Conservation (phyloP, 495 filamentous ascomycete species). For the Penicillium fimorum region DNA sequence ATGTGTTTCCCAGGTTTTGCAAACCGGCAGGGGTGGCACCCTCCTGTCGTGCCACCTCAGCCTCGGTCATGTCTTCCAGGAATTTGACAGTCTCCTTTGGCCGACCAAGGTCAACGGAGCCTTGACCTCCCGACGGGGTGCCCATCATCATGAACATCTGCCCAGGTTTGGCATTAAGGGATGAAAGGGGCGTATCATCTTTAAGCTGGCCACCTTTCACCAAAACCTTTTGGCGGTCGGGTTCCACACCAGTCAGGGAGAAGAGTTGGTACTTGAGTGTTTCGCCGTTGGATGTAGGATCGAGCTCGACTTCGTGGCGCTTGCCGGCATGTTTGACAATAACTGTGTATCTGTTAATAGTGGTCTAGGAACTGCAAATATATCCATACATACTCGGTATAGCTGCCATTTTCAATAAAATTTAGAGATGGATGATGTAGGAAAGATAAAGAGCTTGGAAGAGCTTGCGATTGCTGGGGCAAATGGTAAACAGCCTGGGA, state of each 20-base stretch:
- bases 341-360: slow-evolving; percentile 56
- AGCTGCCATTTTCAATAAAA: slow-evolving; percentile 50
- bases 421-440: slow-evolving; percentile 12
- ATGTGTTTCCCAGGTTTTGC: slow-evolving; percentile 93
- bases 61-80: slow-evolving; percentile 96
- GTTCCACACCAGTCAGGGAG: slow-evolving; percentile 93
- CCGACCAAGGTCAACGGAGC: slow-evolving; percentile 54
- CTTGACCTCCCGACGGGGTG: slow-evolving; percentile 66
- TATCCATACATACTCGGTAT: slow-evolving; percentile 55
- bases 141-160: slow-evolving; percentile 97
- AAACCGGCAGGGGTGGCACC: slow-evolving; percentile 87
- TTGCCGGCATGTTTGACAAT: slow-evolving; percentile 94
- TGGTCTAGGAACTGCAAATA: neutral
- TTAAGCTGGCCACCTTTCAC: slow-evolving; percentile 93
- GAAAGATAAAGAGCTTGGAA: slow-evolving; percentile 21
- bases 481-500: slow-evolving; percentile 34
- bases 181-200: slow-evolving; percentile 85
- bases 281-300: slow-evolving; percentile 80
- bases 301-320: slow-evolving; percentile 89
- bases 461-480: slow-evolving; percentile 24
- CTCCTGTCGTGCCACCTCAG: slow-evolving; percentile 76
- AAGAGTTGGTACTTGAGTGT: slow-evolving; percentile 93
- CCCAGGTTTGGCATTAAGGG: slow-evolving; percentile 77
- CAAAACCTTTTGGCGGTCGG: slow-evolving; percentile 91
- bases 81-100: slow-evolving; percentile 86